Evolutionary conservation across 1,284 basidiomycete species (phyloP).

Genomic region (Sporisorium exsertum): DNA sequence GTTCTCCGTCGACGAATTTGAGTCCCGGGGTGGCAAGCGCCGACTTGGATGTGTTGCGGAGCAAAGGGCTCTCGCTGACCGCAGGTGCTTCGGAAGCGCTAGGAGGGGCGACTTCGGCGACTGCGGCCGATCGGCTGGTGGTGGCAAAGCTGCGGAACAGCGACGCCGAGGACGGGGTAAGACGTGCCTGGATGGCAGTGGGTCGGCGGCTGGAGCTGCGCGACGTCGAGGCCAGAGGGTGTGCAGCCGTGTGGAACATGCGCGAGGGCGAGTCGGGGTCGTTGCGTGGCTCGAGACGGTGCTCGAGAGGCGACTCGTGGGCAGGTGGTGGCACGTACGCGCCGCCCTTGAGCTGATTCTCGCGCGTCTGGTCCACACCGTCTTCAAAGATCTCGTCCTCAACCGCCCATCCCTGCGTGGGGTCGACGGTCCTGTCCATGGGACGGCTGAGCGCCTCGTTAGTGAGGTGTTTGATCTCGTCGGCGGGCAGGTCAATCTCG

Average conservation of each 20-base stretch:
- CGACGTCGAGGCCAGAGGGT: slow-evolving; percentile 36
- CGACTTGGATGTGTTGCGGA: slow-evolving; percentile 49
- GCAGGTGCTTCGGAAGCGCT: slow-evolving; percentile 38
- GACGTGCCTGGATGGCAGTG: slow-evolving; percentile 48
- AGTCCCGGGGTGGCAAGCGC: slow-evolving; percentile 58
- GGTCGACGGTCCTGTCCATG: slow-evolving; percentile 60
- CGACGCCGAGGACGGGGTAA: slow-evolving; percentile 19
- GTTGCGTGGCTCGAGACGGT: slow-evolving; percentile 62
- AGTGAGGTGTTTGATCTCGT: slow-evolving; percentile 60
- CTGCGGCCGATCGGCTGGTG: slow-evolving; percentile 40
- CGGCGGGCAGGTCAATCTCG: slow-evolving; percentile 48
- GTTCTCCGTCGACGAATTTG: slow-evolving; percentile 51
- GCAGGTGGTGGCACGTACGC: slow-evolving; percentile 49
- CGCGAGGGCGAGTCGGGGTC: slow-evolving; percentile 41
- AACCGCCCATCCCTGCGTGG: slow-evolving; percentile 58
- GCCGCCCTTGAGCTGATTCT: slow-evolving; percentile 54
- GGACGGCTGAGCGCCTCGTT: slow-evolving; percentile 53
- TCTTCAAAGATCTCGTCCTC: slow-evolving; percentile 64
- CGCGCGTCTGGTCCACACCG: slow-evolving; percentile 56
- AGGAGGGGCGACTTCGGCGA: slow-evolving; percentile 34
- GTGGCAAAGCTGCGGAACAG: slow-evolving; percentile 52
- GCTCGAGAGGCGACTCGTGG: slow-evolving; percentile 52
- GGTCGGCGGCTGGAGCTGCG: slow-evolving; percentile 31
- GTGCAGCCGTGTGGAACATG: slow-evolving; percentile 44
- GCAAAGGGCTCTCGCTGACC: slow-evolving; percentile 44